Conservation (phyloP, 1,139 yeast genomes). For the Pichia sp. region DNA sequence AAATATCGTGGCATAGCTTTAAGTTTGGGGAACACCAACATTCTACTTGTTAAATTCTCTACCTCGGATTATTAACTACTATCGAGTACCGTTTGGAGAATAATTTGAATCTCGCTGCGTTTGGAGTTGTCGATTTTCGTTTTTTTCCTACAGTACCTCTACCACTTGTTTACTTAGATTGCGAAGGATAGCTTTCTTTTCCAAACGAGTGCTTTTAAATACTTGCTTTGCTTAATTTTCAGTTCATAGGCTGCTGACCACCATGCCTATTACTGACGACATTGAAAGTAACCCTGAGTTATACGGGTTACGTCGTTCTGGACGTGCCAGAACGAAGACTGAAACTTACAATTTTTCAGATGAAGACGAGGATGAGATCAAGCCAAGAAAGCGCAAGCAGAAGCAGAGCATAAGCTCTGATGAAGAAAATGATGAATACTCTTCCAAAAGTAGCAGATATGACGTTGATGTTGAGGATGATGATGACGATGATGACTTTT, state of each 20-base stretch:
- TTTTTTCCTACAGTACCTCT: not conserved
- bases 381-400: slow-evolving; percentile 29
- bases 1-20: too few species aligned
- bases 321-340: slow-evolving; percentile 52
- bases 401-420: slow-evolving; percentile 19
- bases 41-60: too few species aligned
- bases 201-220: not conserved
- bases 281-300: slow-evolving; percentile 72
- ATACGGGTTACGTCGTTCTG: slow-evolving; percentile 86
- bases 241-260: not conserved
- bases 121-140: not conserved
- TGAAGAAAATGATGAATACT: slow-evolving; percentile 21
- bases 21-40: too few species aligned
- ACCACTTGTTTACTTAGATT: not conserved
- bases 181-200: not conserved
- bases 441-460: slow-evolving; percentile 21
- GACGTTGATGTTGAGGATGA: slow-evolving; percentile 26
- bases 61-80: not conserved
- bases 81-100: not conserved
- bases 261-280: slow-evolving; percentile 36
- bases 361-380: slow-evolving; percentile 29
- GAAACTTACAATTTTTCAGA: slow-evolving; percentile 20
- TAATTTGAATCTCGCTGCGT: not conserved
- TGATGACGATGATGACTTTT: slow-evolving; percentile 35
- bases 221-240: not conserved